A percentile compares a stretch with the other conserved stretches of the same genome.
Evolutionary conservation across 1,284 basidiomycete species (phyloP).

Genomic region (Waitea zeae): DNA sequence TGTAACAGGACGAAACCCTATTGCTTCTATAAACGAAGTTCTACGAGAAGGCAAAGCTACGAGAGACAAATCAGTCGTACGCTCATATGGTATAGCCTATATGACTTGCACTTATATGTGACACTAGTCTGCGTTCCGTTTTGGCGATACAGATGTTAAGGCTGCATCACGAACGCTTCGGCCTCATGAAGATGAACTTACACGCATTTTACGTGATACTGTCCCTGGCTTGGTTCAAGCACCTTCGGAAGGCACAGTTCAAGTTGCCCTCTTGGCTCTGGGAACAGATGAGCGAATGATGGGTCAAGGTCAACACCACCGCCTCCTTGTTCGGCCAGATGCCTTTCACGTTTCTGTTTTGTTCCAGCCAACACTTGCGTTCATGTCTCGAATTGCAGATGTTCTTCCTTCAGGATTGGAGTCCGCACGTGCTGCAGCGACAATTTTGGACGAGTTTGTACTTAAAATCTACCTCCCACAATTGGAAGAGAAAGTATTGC

Average conservation of each 20-base stretch:
- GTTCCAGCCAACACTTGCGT: constrained; percentile 85
- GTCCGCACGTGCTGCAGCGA: constrained; percentile 52
- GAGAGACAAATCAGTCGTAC: constrained; percentile 65
- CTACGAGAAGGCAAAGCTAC: constrained; percentile 69
- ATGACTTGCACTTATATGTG: too few relatives aligned
- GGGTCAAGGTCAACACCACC: constrained; percentile 64
- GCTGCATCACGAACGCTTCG: constrained; percentile 50
- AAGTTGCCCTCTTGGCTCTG: constrained; percentile 39
- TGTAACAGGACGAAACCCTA: constrained; percentile 65
- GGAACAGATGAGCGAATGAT: constrained; percentile 57
- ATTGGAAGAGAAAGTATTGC: constrained; percentile 86
- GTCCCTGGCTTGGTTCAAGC: constrained; percentile 87
- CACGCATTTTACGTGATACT: constrained; percentile 70
- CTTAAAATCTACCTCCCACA: constrained; percentile 87
- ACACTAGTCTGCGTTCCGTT: constrained; percentile 69
- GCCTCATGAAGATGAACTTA: constrained; percentile 74
- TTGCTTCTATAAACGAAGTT: constrained; percentile 89
- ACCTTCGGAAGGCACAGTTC: constrained; percentile 39
- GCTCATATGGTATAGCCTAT: too few relatives aligned
- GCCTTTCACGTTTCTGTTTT: constrained; percentile 91
- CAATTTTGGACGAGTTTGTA: constrained; percentile 88
- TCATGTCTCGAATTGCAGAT: constrained; percentile 58
- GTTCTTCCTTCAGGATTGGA: constrained; percentile 64
- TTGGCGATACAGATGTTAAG: constrained; percentile 76
- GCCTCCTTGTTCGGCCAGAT: constrained; percentile 77